These are phyloP conservation scores for Diaporthe sp. DNA, from an alignment of 2,329 filamentous ascomycete genomes.

Conservation along the genomic window DNA sequence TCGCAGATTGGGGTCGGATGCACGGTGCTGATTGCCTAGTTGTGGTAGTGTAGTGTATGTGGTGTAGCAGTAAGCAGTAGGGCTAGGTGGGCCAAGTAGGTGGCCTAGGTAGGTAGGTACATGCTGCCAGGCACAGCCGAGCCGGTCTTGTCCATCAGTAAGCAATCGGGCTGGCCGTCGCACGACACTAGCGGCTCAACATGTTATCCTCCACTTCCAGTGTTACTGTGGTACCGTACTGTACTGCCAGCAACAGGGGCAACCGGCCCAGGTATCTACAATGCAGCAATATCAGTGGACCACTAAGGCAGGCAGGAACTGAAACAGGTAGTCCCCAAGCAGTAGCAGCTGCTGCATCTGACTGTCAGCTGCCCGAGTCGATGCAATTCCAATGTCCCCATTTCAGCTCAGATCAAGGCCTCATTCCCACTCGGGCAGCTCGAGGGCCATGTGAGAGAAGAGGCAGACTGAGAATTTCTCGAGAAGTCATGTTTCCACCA, in stretches of 20 bases:
- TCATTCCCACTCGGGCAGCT: slow-evolving; percentile 5
- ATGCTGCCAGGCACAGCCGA: not conserved
- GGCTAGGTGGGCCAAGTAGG: not conserved
- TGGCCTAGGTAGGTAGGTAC: not conserved
- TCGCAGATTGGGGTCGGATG: not conserved
- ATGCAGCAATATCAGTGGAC: not conserved
- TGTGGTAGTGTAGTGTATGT: not conserved
- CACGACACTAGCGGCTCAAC: slow-evolving; percentile 25
- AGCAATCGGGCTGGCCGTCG: slow-evolving; percentile 27
- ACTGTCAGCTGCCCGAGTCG: not conserved
- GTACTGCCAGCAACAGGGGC: not conserved
- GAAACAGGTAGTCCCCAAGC: slow-evolving; percentile 17
- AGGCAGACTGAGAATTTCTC: not conserved
- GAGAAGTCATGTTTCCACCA: not conserved
- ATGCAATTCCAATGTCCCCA: slow-evolving; percentile 3
- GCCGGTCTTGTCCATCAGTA: not conserved
- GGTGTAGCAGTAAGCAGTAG: slow-evolving; percentile 20
- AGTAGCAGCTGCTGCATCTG: not conserved
- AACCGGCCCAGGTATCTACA: not conserved
- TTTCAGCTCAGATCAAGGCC: slow-evolving; percentile 1
- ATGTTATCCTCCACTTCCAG: slow-evolving; percentile 8
- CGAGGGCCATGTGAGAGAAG: not conserved
- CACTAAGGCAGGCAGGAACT: slow-evolving; percentile 17
- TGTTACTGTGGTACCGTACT: not conserved
- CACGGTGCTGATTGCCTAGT: not conserved